Evolutionary conservation across 2,329 filamentous ascomycete species (phyloP), one percentile per base, ranked within the genome.

Genomic region (Fusarium torreyae): DNA sequence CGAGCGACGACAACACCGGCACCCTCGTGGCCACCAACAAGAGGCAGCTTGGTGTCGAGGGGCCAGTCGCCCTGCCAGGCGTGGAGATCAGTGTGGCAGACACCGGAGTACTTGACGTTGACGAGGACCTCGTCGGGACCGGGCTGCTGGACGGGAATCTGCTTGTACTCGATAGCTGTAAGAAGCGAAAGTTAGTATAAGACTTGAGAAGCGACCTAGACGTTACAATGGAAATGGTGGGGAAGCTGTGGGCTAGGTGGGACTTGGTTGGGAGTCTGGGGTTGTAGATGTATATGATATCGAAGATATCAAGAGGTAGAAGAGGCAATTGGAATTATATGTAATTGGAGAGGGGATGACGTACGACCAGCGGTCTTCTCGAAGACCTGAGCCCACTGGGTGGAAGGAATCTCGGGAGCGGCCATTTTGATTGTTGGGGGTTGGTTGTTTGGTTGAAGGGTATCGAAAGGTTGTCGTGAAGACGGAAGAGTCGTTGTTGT

Each of bases 21-120:
- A 75, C 94, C 88, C 77, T 91, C 88, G 80, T 91, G 91, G 48
- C 94, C 94, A 77, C 94, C 94, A 59, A 97, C 91, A 17, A 97
- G 87, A 34, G 94, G 94, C 66, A 95, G 83, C 84, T 97, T 97
- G 77, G 88, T 88, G n/a, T 84, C 80, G 52, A 97, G 81, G 52
- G 94, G 94, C 94, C 94, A 97, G 84, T 97, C 94, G 61, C 94
- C 94, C 70, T 93, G 92, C 82, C 95, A 87, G 74, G 93, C 93
- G 80, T 88, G 86, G 51, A 87, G 86, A 80, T 97, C 93, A 36
- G 94, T 97, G 85, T 97, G 94, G 87, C 94, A 97, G 73, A 97
- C 94, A 78, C 94, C 94, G 28, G 91, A 92, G 86, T 89, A 97
- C 81, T 94, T 94, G 86, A 97, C 88, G 83, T 97, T 95, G 83